phyloP scores from a whole-genome alignment of 163 green algal genomes.

The Trebouxiophyceae sp. region DNA sequence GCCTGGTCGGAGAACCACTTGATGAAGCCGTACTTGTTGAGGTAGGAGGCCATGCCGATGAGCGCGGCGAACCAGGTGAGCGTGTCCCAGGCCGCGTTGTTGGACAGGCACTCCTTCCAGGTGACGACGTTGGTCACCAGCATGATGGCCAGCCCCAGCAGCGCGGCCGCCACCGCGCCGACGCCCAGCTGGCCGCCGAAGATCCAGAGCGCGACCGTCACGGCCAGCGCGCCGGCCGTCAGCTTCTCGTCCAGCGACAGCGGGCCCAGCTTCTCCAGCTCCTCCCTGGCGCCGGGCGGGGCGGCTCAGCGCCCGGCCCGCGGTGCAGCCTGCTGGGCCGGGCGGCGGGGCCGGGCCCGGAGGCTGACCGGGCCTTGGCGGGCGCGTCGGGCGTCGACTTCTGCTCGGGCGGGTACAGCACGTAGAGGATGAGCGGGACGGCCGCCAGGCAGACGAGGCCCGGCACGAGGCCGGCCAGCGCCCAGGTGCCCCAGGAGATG shows the following conservation, averaged over 20 bases:
- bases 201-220: slow-evolving; percentile 93
- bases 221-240: slow-evolving; percentile 76
- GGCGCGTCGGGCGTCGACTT: slow-evolving; percentile 95
- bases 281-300: slow-evolving; percentile 32
- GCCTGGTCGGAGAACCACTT: slow-evolving; percentile 87
- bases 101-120: slow-evolving; percentile 89
- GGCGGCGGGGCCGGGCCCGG: too few species aligned
- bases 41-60: slow-evolving; percentile 94
- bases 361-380: slow-evolving; percentile 61
- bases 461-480: slow-evolving; percentile 82
- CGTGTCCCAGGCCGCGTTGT: slow-evolving; percentile 95
- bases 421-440: slow-evolving; percentile 92
- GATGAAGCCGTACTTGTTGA: slow-evolving; percentile 98
- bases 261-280: slow-evolving; percentile 89
- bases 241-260: slow-evolving; percentile 95
- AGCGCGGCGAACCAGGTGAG: slow-evolving; percentile 97
- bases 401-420: slow-evolving; percentile 86
- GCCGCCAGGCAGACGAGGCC: slow-evolving; percentile 77
- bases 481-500: slow-evolving; percentile 85
- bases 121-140: slow-evolving; percentile 86
- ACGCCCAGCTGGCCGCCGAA: slow-evolving; percentile 82
- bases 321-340: too few species aligned
- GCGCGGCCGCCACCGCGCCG: slow-evolving; percentile 86
- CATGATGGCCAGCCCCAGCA: slow-evolving; percentile 83
- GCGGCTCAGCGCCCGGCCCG: too few species aligned